Percentiles rank a stretch among this genome's conserved stretches.
These are phyloP conservation scores for Phytopythium chamaehyphon DNA, from an alignment of 352 stramenopile species.

Conservation along the genomic window DNA sequence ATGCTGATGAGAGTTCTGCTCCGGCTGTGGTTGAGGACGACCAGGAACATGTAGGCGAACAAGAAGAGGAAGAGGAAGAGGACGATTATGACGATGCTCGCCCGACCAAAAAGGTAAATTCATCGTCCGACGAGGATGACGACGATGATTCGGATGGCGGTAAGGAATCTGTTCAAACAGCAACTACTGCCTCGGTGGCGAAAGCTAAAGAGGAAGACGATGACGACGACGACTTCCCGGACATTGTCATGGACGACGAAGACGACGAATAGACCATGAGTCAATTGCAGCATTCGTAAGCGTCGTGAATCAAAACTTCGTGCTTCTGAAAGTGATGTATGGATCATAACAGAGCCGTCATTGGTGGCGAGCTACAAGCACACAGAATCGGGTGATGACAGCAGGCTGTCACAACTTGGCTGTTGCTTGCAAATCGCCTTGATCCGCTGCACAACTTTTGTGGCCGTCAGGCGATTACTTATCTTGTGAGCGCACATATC, in stretches of 20 bases:
- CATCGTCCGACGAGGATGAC: not conserved
- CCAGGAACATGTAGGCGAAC: constrained; percentile 17
- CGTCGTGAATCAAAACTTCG: no score
- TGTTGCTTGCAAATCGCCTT: no score
- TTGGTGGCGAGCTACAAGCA: no score
- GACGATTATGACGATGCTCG: constrained; percentile 43
- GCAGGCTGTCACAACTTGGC: no score
- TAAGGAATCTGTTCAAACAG: not conserved
- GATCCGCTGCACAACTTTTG: no score
- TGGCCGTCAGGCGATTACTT: no score
- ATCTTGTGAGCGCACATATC: no score
- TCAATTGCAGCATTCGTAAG: no score
- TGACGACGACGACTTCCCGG: constrained; percentile 78
- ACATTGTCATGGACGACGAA: constrained; percentile 77
- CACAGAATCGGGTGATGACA: no score
- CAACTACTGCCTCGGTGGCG: not conserved
- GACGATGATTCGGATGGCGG: constrained; percentile 13
- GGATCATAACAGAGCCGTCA: no score
- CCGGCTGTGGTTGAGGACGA: not conserved
- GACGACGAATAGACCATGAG: constrained; percentile 40
- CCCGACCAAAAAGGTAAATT: constrained; percentile 19
- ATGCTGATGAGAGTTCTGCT: constrained; percentile 5
- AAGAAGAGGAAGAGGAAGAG: constrained; percentile 20
- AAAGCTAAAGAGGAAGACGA: constrained; percentile 9
- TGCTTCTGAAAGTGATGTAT: no score